Base-by-base conservation (phyloP, 2,329 filamentous ascomycete species). In the Xylaria polymorpha region DNA sequence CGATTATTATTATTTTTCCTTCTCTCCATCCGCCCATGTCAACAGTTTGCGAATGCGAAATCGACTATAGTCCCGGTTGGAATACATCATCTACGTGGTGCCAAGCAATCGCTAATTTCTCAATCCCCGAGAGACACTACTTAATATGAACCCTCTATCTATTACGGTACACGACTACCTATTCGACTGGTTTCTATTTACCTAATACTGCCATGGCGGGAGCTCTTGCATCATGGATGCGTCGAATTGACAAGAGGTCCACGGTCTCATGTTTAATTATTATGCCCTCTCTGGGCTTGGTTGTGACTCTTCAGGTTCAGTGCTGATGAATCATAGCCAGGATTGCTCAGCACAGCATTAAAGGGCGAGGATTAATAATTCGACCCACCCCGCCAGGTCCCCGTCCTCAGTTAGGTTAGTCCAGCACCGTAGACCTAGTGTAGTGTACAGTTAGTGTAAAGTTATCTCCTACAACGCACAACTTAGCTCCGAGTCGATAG, bases 311-410 rank as follows among this genome's bases (percentile, higher is more conserved):
- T 12, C 35, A 37, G 35, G 35, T 50, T 29, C 9, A 53, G 41
- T 71, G 70, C 69, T 71, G 67, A 72, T 73, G 71, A 71, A 72
- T 72, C 70, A 68, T 68, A 18, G 37, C 46, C 20, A 20, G 62
- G 68, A 71, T 73, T 73, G 63, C 71, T 73, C 71, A 72, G 72
- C 68, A 71, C 66, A 59, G 53, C 64, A 66, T 57, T 29, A 22
- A 66, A 59, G 25, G 20, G 48, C 58, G 56, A 64, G 50, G 69
- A 73, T 73, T 73, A 71, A 71, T 71, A 71, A 71, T 70, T 70
- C 44, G 61, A 56, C 66, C 71, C 71, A 66, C 68, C 29, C 57
- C 51, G 51, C 57, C 39, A 37, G 15, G 59, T 57, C 55, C 37
- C 46, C 37, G 18, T 37, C 55, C 43, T 41, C 62, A 46, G 37